Evolutionary conservation across 177 flowering plant species (phyloP), one percentile per base, ranked within the genome.

Genomic region (Telopea speciosissima): DNA sequence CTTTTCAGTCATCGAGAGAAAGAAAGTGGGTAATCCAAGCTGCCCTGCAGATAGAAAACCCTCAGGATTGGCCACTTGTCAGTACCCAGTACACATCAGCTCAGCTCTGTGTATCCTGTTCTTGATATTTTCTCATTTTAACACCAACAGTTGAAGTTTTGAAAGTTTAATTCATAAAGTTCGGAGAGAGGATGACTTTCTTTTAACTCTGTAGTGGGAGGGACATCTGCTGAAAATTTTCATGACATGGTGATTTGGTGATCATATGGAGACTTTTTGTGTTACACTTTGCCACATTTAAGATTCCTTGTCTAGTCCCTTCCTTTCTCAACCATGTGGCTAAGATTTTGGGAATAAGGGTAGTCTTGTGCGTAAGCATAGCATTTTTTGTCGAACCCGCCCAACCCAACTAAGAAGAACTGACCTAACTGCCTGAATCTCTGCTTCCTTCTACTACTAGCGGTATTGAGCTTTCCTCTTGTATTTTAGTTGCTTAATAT

Each of bases 361-460:
- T 67, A 45, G 70, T 67, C 70, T 67, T 67, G 60, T 67, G 70
- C 61, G 24, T 67, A 67, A 67, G 60, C 70, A 67, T 67, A 45
- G 12, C 70, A 52, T 67, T 67, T 67, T 33, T 67, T 24, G 70
- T 67, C 58, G 61, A 67, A 67, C 70, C 70, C 60, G 61, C 58
- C 60, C 70, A 67, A 67, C 59, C 70, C 70, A 44, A 67, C 70
- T 67, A 49, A 67, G 33, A 67, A 67, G 70, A 67, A 67, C 74
- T 69, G 49, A 72, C 65, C 66, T 22, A 9, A 65, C 33, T 12
- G 33, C 21, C 21, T 3, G 70, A 42, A 33, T 68, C 25, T 9
- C 3, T 13, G 14, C 24, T 28, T 14, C 11, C 70, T 52, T 68
- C 67, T 49, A 58, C n/a, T 16, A 10, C 52, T 44, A 44, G n/a